These are phyloP conservation scores for Volvox africanus DNA, from an alignment of 139 green algal species.

Conservation along the genomic window DNA sequence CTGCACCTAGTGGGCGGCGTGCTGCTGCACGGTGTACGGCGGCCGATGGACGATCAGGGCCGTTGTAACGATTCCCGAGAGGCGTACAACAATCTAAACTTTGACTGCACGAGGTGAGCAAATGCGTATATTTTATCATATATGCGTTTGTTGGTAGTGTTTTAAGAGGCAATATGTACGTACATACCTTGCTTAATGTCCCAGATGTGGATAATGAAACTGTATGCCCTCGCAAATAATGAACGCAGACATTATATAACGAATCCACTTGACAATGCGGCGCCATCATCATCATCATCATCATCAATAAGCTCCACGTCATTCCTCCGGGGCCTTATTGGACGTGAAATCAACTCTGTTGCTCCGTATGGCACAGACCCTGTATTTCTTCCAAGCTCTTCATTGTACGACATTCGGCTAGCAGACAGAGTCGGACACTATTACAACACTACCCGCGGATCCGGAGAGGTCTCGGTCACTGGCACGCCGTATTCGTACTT, in stretches of 20 bases:
- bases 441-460: neutral
- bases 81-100: neutral
- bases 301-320: neutral
- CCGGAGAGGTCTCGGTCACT: neutral
- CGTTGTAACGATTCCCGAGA: neutral
- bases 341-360: neutral
- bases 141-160: neutral
- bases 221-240: neutral
- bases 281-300: neutral
- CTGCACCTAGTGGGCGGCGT: neutral
- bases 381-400: neutral
- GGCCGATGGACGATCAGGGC: neutral
- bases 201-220: too few relatives aligned
- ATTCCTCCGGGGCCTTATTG: neutral
- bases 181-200: too few relatives aligned
- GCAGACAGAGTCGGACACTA: neutral
- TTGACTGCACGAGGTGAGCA: neutral
- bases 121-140: neutral
- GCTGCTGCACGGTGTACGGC: neutral
- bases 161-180: too few relatives aligned
- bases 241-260: neutral
- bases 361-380: neutral
- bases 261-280: neutral
- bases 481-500: constrained; percentile 3
- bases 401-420: neutral